Percentiles rank a stretch among this genome's conserved stretches.
Conservation (phyloP, 768 basidiomycete genomes). For the Myochromella boudieri region DNA sequence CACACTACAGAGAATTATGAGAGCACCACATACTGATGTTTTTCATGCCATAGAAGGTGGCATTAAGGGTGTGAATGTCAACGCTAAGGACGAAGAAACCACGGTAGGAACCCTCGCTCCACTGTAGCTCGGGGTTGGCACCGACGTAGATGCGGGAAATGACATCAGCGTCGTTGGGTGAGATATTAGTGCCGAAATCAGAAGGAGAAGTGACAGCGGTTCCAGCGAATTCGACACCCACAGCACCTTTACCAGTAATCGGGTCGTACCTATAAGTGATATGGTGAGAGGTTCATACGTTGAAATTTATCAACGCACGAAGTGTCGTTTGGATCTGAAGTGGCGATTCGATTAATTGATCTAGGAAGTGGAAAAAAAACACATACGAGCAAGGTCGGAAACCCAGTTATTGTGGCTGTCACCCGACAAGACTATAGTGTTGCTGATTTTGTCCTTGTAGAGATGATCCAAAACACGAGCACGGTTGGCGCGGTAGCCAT, state of each 20-base stretch:
- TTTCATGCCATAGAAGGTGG: conserved; percentile 55
- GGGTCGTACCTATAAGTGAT: conserved; percentile 42
- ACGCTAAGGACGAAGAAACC: conserved; percentile 60
- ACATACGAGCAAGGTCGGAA: conserved; percentile 53
- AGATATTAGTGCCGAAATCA: conserved; percentile 42
- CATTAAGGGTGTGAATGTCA: conserved; percentile 41
- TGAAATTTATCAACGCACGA: conserved; percentile 27
- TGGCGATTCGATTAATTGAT: neutral
- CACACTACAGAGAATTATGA: neutral
- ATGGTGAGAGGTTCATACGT: neutral
- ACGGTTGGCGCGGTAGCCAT: conserved; percentile 57
- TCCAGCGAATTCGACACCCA: conserved; percentile 63
- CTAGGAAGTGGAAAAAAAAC: neutral
- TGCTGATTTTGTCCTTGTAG: conserved; percentile 47
- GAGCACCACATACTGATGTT: neutral
- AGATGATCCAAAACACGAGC: conserved; percentile 50
- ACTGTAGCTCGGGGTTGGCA: conserved; percentile 51
- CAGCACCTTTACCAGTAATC: conserved; percentile 44
- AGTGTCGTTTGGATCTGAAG: conserved; percentile 48
- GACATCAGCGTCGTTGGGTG: conserved; percentile 36
- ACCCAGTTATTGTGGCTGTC: conserved; percentile 66
- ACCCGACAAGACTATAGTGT: conserved; percentile 54
- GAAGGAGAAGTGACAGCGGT: conserved; percentile 56
- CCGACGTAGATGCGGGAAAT: conserved; percentile 36
- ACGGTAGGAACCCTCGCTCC: conserved; percentile 58